phyloP scores from a whole-genome alignment of 495 filamentous ascomycete species.

The Parachaetomium inaequale region DNA sequence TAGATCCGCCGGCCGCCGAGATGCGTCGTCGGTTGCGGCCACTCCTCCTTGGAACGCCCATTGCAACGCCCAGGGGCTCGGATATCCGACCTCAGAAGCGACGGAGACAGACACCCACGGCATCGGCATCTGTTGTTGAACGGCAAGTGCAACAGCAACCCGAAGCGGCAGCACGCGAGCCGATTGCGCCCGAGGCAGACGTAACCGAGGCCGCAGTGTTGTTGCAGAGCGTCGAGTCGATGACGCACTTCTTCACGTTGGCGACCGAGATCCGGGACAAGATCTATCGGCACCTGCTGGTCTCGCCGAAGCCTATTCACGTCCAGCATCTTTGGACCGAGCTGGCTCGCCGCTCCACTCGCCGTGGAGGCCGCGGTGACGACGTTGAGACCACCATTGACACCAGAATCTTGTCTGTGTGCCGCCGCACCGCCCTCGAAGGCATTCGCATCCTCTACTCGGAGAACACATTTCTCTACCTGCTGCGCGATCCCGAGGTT shows the following conservation, averaged over 20 bases:
- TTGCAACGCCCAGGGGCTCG: neutral
- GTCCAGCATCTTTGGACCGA: constrained; percentile 38
- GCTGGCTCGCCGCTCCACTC: constrained; percentile 17
- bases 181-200: neutral
- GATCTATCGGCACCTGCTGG: constrained; percentile 37
- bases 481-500: constrained; percentile 33
- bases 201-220: neutral
- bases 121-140: neutral
- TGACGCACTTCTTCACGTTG: constrained; percentile 23
- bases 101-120: neutral
- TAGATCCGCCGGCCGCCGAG: constrained; percentile 5
- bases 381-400: constrained; percentile 21
- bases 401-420: constrained; percentile 32
- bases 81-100: neutral
- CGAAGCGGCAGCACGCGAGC: neutral
- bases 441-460: constrained; percentile 38
- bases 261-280: constrained; percentile 35
- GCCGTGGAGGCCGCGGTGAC: neutral
- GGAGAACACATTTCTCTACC: constrained; percentile 41
- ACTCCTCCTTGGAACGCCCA: neutral
- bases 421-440: constrained; percentile 26
- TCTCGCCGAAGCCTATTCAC: constrained; percentile 31
- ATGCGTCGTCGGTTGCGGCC: neutral
- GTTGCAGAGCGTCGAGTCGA: neutral
- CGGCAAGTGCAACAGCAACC: neutral